Evolutionary conservation across 352 stramenopile species (phyloP), one percentile per base, ranked within the genome.

Genomic region (Phytophthora capsici): DNA sequence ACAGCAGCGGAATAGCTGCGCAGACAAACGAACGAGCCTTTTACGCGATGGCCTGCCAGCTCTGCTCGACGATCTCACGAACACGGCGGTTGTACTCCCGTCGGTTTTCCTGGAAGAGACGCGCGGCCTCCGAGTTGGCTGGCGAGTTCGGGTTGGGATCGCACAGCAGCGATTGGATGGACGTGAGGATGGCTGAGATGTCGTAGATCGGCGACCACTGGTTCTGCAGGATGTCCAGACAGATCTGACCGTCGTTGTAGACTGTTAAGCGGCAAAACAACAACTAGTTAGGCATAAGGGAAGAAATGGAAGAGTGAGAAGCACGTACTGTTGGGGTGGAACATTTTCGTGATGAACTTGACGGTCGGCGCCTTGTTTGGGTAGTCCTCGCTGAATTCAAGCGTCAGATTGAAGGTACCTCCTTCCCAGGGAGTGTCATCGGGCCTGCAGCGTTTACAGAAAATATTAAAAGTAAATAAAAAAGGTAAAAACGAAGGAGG

Each of bases 151-250:
- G 97, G 78, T 99, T 99, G 6, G 98, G 98, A 81, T 99, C 98
- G 69, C 96, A 99, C 55, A 99, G 82, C 44, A 99, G 78, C 70
- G 95, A 99, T 87, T 99, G 98, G 73, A 99, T 99, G 64, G 93
- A 99, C 37, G 97, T 99, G 52, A 99, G 84, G 77, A 99, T 99
- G 23, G 97, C 97, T 25, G 94, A 98, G 73, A 99, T 99, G 72
- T 99, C 97, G 78, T 99, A 99, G 77, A 99, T 99, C 14, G 98
- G 98, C 77, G 93, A 99, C 98, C 98, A 99, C 77, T 99, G 97
- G 82, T 99, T 99, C 78, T 99, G 97, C 67, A 99, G 85, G 77
- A 99, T 99, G 74, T 99, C 98, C 51, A 99, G 79, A 83, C 95
- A 98, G 64, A 98, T 98, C 69, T 93, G 83, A 17, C 89, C 90